These are phyloP conservation scores for Colletotrichum eremochloae DNA, from an alignment of 2,329 filamentous ascomycete genomes.

Conservation along the genomic window DNA sequence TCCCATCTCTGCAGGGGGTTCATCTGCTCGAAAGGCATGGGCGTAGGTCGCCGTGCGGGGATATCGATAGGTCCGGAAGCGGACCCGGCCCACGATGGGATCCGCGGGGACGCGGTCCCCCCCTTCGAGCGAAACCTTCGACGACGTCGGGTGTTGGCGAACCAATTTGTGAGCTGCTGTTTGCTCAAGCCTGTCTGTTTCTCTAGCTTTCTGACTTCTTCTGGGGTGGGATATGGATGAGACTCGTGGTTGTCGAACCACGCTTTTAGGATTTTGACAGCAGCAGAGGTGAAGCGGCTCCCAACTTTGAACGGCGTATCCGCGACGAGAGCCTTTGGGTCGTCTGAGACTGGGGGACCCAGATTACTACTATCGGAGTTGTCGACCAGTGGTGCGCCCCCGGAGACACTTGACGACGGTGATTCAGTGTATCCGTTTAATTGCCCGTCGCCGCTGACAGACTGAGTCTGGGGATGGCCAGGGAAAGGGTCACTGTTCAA, in stretches of 20 bases:
- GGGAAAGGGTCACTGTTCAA: neutral
- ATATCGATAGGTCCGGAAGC: slow-evolving; percentile 65
- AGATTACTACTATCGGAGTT: neutral
- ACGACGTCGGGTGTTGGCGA: slow-evolving; percentile 75
- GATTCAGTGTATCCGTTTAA: neutral
- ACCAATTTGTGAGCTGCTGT: slow-evolving; percentile 78
- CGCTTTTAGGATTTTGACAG: slow-evolving; percentile 67
- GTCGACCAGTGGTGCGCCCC: slow-evolving; percentile 4
- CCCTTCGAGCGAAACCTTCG: slow-evolving; percentile 68
- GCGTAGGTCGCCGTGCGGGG: slow-evolving; percentile 58
- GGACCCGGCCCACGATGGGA: slow-evolving; percentile 54
- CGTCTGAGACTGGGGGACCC: neutral
- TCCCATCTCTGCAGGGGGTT: slow-evolving; percentile 43
- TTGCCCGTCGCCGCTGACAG: neutral
- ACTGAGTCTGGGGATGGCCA: too few relatives aligned
- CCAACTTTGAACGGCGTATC: neutral
- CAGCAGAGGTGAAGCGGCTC: slow-evolving; percentile 37
- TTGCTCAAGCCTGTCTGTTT: slow-evolving; percentile 70
- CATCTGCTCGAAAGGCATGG: slow-evolving; percentile 48
- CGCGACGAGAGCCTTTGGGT: neutral
- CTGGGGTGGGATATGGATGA: slow-evolving; percentile 76
- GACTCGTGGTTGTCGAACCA: slow-evolving; percentile 73
- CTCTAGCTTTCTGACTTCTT: slow-evolving; percentile 72
- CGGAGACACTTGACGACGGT: slow-evolving; percentile 21
- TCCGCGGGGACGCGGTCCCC: slow-evolving; percentile 63